Base-by-base conservation (phyloP, 2,329 filamentous ascomycete species). In the Penicillium janthinellum region DNA sequence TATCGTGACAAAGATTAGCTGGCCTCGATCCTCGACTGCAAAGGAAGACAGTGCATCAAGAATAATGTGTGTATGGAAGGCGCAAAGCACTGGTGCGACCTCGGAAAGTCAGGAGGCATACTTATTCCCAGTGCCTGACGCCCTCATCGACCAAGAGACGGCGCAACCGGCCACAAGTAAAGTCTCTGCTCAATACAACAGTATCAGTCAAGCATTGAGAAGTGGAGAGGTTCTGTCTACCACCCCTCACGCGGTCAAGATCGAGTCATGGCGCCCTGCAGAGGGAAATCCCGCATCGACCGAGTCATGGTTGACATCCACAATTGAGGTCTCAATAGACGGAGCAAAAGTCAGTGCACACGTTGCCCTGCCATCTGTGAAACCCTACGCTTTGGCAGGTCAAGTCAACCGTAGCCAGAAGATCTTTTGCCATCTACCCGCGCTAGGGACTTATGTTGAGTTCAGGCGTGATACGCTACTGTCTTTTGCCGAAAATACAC, bases 341-440 rank as follows among this genome's bases (percentile, higher is more conserved):
- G 60, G 60, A 4, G 67, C 64, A 14, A 69, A 62, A n/a, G 52
- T 71, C 6, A 49, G 60, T 2, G 67, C 64, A 3, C 60, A 70
- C 53, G 51, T 70, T 6, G 60, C 60, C 8, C 60, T 68, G 10
- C 62, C 58, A 1, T 63, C 62, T 0, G 45, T 60, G 28, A 28
- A 54, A 5, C 22, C 52, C 5, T 53, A 63, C 48, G 37, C 48
- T 1, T 41, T 65, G 15, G 55, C 39, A 1, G 57, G 57, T 1
- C 56, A 65, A 5, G 39, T 59, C 8, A 59, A 62, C 48, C 42
- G 35, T 5, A 55, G 60, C 11, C 67, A 67, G 25, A 52, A 35
- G 0, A 58, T 74, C 6, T 65, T 65, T 34, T 72, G 67, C 57
- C 73, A 75, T 55, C 56, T 75, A 6, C 72, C 72, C 2, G 49